These are phyloP conservation scores for Talaromyces rugulosus DNA, from an alignment of 2,329 filamentous ascomycete genomes.

Conservation along the genomic window DNA sequence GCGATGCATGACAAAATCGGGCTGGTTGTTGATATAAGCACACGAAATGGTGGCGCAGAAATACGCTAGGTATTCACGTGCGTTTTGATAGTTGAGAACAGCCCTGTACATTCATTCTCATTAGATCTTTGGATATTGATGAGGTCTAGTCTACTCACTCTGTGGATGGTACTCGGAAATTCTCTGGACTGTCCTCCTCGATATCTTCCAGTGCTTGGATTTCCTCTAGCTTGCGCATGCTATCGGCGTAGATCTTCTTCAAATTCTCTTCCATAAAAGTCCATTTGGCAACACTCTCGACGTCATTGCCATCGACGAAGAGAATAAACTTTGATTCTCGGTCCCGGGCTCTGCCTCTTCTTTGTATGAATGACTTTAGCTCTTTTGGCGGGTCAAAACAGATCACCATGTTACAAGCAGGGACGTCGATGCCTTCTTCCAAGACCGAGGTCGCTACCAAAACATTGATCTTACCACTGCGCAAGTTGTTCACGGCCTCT, in stretches of 20 bases:
- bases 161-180: slow-evolving; percentile 42
- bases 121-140: background rate
- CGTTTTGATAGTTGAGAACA: slow-evolving; percentile 66
- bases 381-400: slow-evolving; percentile 61
- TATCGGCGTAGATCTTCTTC: slow-evolving; percentile 64
- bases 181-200: slow-evolving; percentile 34
- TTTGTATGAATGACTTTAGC: slow-evolving; percentile 62
- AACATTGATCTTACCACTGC: slow-evolving; percentile 51
- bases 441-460: slow-evolving; percentile 56
- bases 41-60: slow-evolving; percentile 66
- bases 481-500: slow-evolving; percentile 52
- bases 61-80: slow-evolving; percentile 72
- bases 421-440: slow-evolving; percentile 60
- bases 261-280: slow-evolving; percentile 66
- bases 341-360: slow-evolving; percentile 57
- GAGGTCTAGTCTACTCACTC: slow-evolving; percentile 25
- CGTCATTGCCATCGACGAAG: slow-evolving; percentile 33
- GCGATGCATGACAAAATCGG: slow-evolving; percentile 61
- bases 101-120: slow-evolving; percentile 47
- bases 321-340: slow-evolving; percentile 56
- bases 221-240: slow-evolving; percentile 50
- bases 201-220: slow-evolving; percentile 48
- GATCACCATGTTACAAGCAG: slow-evolving; percentile 61
- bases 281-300: slow-evolving; percentile 51
- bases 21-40: slow-evolving; percentile 60